Evolutionary conservation across 108 stramenopile species (phyloP), one percentile per base, ranked within the genome.

Genomic region (Conticribra weissflogii): DNA sequence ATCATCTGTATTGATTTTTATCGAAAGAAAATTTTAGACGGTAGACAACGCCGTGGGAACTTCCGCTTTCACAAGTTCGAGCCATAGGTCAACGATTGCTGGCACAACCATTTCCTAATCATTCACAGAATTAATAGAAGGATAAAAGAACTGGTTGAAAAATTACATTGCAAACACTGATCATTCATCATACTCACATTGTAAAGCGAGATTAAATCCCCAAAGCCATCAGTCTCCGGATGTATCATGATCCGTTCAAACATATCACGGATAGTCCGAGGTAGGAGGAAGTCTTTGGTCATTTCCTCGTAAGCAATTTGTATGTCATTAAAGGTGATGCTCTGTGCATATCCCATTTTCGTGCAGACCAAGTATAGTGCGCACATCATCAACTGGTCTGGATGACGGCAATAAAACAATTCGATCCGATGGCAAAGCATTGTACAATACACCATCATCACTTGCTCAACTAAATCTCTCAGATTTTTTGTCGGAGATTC

Each of bases 331-430:
- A 59, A 59, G 58, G 17, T 30, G 19, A 59, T 34, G 24, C 23
- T 33, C 22, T 31, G 58, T 33, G 58, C 58, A 14, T 36, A 34
- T 59, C 34, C 34, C 58, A 59, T 59, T 34, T 59, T 59, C 23
- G 58, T 23, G 36, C 58, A 59, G 14, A 34, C 58, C 23, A 12
- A 41, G 12, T 41, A 41, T 9, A 41, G 12, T 41, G 36, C 36
- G 36, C 61, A 62, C 24, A 62, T 32, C 61, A 62, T 62, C 47
- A 62, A 36, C 28, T 62, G 61, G 41, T 62, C 61, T 23, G 61
- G 61, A n/a, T 62, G 61, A 14, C 61, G 61, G 29, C 48, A 25
- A 28, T 41, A 24, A 28, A 62, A 62, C 44, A 62, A 17, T 3
- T 62, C 61, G 19, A 29, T 45, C 28, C 46, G 24, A 27, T 62